phyloP scores from a whole-genome alignment of 768 basidiomycete genomes.

The Phaeolepiota aurea region DNA sequence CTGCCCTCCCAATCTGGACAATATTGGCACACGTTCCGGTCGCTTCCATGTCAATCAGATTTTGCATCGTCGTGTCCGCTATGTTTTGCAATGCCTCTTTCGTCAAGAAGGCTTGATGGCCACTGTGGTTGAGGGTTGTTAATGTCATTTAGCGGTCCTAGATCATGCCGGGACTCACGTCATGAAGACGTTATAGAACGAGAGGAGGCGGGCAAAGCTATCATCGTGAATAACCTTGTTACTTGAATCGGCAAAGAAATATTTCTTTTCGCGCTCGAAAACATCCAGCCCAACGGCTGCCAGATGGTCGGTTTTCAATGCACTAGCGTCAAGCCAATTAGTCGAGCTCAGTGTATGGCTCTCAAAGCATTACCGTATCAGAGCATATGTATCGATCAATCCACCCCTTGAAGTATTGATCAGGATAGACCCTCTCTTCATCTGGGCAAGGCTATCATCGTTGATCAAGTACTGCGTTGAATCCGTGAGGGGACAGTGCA shows the following conservation, averaged over 20 bases:
- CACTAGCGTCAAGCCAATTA: slow-evolving; percentile 11
- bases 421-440: slow-evolving; percentile 30
- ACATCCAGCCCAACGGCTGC: slow-evolving; percentile 36
- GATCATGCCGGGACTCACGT: slow-evolving; percentile 25
- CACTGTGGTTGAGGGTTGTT: slow-evolving; percentile 14
- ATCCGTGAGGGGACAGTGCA: slow-evolving; percentile 31
- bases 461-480: slow-evolving; percentile 33
- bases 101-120: slow-evolving; percentile 36
- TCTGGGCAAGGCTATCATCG: slow-evolving; percentile 25
- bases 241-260: slow-evolving; percentile 36
- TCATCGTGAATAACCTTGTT: slow-evolving; percentile 36
- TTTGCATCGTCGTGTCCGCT: slow-evolving; percentile 29
- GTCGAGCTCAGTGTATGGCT: not conserved
- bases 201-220: slow-evolving; percentile 32
- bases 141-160: no score
- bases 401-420: slow-evolving; percentile 37
- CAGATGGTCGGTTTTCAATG: slow-evolving; percentile 28
- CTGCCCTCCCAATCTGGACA: no score
- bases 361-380: slow-evolving; percentile 26
- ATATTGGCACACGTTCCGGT: slow-evolving; percentile 23
- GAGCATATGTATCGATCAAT: slow-evolving; percentile 30
- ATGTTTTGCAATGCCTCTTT: slow-evolving; percentile 30
- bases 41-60: slow-evolving; percentile 21
- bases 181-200: slow-evolving; percentile 39
- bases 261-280: slow-evolving; percentile 31